Base-by-base conservation (phyloP, 805 yeast species). In the Kazachstania bromeliacearum region DNA sequence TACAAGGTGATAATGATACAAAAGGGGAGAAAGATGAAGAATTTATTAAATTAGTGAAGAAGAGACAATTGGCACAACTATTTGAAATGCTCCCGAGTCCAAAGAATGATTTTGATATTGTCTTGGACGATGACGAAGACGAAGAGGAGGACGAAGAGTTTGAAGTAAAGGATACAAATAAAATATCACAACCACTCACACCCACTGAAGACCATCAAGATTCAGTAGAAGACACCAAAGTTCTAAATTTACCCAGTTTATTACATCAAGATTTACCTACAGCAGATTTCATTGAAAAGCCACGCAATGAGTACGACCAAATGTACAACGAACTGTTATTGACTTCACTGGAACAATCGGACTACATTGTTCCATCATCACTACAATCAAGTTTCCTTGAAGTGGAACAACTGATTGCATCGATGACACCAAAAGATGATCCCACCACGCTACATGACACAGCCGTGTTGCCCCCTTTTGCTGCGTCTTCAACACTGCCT, bases 81-180 rank as follows among this genome's bases (percentile, higher is more conserved):
- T 59, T 68, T 26, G 51, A 53, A 1, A 32, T 41, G 1, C 44
- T 68, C 15, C 71, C 74, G 1, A 37, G 46, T n/a, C 71, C 74
- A 0, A 59, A 57, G 40, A 70, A 71, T 41, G 73, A 70, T 34
- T 70, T 66, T 42, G 74, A 70, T 38, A 53, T 70, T 7, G 45
- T 54, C 1, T 41, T 57, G 3, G 58, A 56, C 19, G 65, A 59
- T 4, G 65, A 59, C 3, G 59, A 50, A 10, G 55, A 51, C 1
- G 51, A 37, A 4, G 51, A 38, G 7, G 49, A 38, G 3, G 31
- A 32, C 9, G 38, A 35, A 16, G 30, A 28, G 8, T 18, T n/a
- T 8, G 24, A 15, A 21, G 18, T 5, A 30, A 26, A 30, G 17
- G 1, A 14, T 4, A n/a, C n/a, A n/a, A n/a, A n/a, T n/a, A n/a